Conservation (phyloP, 257 asterid species). For the Nicotiana obtusifolia region DNA sequence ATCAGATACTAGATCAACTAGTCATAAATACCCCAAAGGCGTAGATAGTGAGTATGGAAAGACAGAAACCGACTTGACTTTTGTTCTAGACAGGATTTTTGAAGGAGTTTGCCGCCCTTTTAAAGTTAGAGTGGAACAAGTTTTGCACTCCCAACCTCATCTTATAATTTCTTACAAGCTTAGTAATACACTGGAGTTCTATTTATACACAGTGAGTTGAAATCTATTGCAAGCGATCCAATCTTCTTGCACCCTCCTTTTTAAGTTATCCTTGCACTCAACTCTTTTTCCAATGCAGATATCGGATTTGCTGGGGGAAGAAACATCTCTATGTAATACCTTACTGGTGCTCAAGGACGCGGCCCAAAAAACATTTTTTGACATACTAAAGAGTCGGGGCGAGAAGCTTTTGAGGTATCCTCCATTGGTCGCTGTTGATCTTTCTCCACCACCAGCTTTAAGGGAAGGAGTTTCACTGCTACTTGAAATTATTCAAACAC, state of each 20-base stretch:
- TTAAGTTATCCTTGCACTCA: slow-evolving; percentile 11
- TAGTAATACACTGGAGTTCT: slow-evolving; percentile 84
- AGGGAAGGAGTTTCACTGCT: slow-evolving; percentile 84
- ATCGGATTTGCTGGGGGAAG: slow-evolving; percentile 87
- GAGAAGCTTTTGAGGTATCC: slow-evolving; percentile 95
- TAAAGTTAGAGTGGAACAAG: slow-evolving; percentile 97
- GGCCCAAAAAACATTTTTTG: slow-evolving; percentile 81
- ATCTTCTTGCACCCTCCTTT: slow-evolving; percentile 10
- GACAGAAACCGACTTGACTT: slow-evolving; percentile 77
- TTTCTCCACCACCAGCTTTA: slow-evolving; percentile 89
- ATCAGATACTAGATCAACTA: slow-evolving; percentile 61
- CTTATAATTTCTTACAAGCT: slow-evolving; percentile 86
- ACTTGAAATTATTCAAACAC: slow-evolving; percentile 83
- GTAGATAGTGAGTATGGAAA: slow-evolving; percentile 49
- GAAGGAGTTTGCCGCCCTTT: slow-evolving; percentile 99
- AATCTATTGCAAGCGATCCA: neutral
- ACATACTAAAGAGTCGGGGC: slow-evolving; percentile 83
- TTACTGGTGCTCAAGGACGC: slow-evolving; percentile 93
- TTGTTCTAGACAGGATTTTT: slow-evolving; percentile 90
- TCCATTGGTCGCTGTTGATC: slow-evolving; percentile 85
- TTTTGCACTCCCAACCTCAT: slow-evolving; percentile 93
- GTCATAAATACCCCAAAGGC: slow-evolving; percentile 46
- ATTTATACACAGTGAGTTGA: slow-evolving; percentile 87
- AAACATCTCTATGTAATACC: slow-evolving; percentile 86
- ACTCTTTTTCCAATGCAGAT: slow-evolving; percentile 41